Evolutionary conservation across 306 rosid species (phyloP).

Genomic region (Quercus engelmannii): DNA sequence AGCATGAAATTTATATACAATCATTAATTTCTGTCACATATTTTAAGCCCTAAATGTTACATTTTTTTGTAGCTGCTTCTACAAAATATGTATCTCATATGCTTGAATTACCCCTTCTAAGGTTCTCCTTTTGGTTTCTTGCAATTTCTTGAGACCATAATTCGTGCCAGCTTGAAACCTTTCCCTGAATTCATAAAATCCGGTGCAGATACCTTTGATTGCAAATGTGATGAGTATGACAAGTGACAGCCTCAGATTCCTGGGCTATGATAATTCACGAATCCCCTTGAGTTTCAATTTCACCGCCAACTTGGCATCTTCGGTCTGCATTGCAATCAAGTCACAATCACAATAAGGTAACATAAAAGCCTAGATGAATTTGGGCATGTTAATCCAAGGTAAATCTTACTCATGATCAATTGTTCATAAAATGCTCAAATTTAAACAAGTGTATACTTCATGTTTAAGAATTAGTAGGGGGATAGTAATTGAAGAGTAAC

Average conservation of each 20-base stretch:
- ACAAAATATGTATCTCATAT: background rate
- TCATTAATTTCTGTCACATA: background rate
- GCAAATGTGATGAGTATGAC: background rate
- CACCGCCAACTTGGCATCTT: slow-evolving; percentile 20
- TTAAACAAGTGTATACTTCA: background rate
- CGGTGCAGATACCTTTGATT: background rate
- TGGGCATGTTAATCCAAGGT: background rate
- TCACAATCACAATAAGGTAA: background rate
- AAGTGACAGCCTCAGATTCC: too few relatives aligned
- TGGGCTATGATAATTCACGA: background rate
- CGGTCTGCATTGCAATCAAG: slow-evolving; percentile 11
- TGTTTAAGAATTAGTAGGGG: background rate
- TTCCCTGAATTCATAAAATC: background rate
- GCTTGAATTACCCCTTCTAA: background rate
- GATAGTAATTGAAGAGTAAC: background rate
- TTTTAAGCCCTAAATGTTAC: background rate
- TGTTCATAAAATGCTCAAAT: background rate
- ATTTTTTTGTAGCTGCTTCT: background rate
- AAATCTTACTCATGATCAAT: background rate
- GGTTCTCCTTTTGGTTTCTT: background rate
- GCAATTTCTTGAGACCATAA: background rate
- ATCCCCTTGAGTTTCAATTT: background rate
- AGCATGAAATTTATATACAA: background rate
- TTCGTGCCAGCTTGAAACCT: background rate
- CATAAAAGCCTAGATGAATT: background rate